Evolutionary conservation across 1,284 basidiomycete species (phyloP), one percentile per base, ranked within the genome.

Genomic region (Wallemia ichthyophaga): DNA sequence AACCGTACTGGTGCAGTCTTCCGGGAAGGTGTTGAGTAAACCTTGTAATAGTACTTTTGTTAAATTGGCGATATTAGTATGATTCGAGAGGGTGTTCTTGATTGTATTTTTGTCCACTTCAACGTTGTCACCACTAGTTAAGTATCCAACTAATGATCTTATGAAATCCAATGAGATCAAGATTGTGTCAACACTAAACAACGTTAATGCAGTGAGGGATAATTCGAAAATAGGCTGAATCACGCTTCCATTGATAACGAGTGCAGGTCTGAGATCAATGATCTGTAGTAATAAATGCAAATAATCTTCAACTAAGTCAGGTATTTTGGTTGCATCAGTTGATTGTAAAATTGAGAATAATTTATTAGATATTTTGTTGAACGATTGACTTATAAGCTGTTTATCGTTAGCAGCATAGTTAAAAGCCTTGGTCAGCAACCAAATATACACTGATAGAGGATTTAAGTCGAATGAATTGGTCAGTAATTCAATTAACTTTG

Each of bases 241-340:
- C 11, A 78, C 75, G 1, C 80, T 72, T 1, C 84, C 84, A 58
- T 80, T 72, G 70, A 91, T 81, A 63, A 89, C 78, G 33, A 85
- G 72, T 61, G 83, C 77, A 1, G 91, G 86, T 1, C 78, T 73
- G 62, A 75, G 72, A 58, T 81, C 76, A 54, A 82, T 69, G 66
- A 88, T 73, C 62, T 82, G 79, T 60, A 82, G 69, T 31, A 88
- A 73, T 68, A 89, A 76, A 65, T 88, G 86, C 59, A 89, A 69
- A 65, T 92, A 98, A 69, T 99, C 94, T 68, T 98, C 94, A 65
- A 99, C 73, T 31, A 95, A 48, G 37, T 48, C 37, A 48, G 37
- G 37, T 21, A 48, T 21, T 21, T 48, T 13, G n/a, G 13, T 48
- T 21, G 37, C 13, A 5, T 48, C 13, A 5, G 3, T 48, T 5